Conservation (phyloP, 2,329 filamentous ascomycete genomes). For the Alternaria incomplexa region DNA sequence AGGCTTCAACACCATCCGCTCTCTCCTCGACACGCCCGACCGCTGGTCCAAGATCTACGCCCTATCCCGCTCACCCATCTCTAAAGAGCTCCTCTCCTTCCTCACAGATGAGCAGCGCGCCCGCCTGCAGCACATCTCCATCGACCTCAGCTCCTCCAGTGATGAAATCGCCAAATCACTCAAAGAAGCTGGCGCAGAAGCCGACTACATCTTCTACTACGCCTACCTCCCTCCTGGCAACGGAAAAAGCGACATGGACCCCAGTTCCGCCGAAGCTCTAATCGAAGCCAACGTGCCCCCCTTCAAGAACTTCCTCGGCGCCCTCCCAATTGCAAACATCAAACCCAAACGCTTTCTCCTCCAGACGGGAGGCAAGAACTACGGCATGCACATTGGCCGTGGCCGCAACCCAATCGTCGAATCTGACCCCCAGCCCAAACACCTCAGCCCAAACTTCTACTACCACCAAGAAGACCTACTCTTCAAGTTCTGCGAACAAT, state of each 20-base stretch:
- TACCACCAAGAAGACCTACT: constrained; percentile 19
- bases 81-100: constrained; percentile 3
- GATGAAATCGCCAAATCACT: constrained; percentile 10
- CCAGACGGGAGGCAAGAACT: constrained; percentile 19
- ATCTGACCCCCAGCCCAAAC: constrained; percentile 20
- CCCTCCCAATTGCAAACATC: constrained; percentile 8
- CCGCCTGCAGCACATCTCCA: constrained; percentile 16
- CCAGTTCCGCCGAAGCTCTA: constrained; percentile 5
- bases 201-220: constrained; percentile 21
- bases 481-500: constrained; percentile 1
- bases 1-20: constrained; percentile 14
- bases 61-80: constrained; percentile 5
- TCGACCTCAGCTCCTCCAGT: constrained; percentile 11
- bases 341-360: constrained; percentile 18
- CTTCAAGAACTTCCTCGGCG: constrained; percentile 13
- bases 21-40: constrained; percentile 10
- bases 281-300: constrained; percentile 13
- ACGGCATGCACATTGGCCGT: constrained; percentile 18
- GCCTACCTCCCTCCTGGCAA: constrained; percentile 16
- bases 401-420: constrained; percentile 12
- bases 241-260: constrained; percentile 9
- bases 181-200: background rate
- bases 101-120: constrained; percentile 10
- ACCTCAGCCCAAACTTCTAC: constrained; percentile 21
- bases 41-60: constrained; percentile 20